phyloP scores from a whole-genome alignment of 2,329 filamentous ascomycete species.

The Beauveria sp. region DNA sequence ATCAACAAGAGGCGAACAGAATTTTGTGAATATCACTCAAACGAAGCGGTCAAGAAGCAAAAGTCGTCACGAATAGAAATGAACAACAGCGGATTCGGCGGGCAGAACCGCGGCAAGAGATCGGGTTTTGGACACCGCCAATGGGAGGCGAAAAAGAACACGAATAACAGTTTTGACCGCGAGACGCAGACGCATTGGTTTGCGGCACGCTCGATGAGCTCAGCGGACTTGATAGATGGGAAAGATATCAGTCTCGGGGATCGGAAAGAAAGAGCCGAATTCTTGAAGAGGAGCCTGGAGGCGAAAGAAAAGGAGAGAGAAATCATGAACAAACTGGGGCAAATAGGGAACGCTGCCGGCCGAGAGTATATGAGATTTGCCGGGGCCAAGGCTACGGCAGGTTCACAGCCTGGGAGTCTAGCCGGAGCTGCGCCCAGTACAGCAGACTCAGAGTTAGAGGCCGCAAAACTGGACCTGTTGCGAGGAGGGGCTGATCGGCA shows the following conservation, averaged over 20 bases:
- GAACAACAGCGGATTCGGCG: slow-evolving; percentile 55
- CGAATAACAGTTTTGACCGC: slow-evolving; percentile 45
- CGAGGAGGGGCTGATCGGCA: slow-evolving; percentile 27
- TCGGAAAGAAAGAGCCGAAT: slow-evolving; percentile 56
- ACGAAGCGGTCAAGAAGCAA: slow-evolving; percentile 66
- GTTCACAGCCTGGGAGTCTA: slow-evolving; percentile 1
- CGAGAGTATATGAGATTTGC: slow-evolving; percentile 58
- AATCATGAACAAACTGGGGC: slow-evolving; percentile 59
- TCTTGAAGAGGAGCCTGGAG: slow-evolving; percentile 55
- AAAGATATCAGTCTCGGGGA: slow-evolving; percentile 50
- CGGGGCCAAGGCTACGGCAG: slow-evolving; percentile 15
- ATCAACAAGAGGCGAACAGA: slow-evolving; percentile 82
- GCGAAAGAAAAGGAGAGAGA: slow-evolving; percentile 65
- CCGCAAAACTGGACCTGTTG: slow-evolving; percentile 28
- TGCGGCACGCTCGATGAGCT: slow-evolving; percentile 41
- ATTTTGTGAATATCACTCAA: slow-evolving; percentile 88
- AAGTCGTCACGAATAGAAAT: slow-evolving; percentile 66
- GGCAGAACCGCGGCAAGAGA: slow-evolving; percentile 20
- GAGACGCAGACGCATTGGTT: slow-evolving; percentile 52
- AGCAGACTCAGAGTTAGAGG: slow-evolving; percentile 31
- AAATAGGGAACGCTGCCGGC: slow-evolving; percentile 57
- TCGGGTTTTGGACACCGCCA: slow-evolving; percentile 16
- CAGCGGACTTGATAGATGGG: slow-evolving; percentile 58
- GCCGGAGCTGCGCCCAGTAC: slow-evolving; percentile 13
- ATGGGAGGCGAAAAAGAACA: slow-evolving; percentile 17